Percentiles rank a stretch among this genome's conserved stretches.
phyloP scores from a whole-genome alignment of 225 moss, liverwort and hornwort genomes.

The Pleurozium schreberi region DNA sequence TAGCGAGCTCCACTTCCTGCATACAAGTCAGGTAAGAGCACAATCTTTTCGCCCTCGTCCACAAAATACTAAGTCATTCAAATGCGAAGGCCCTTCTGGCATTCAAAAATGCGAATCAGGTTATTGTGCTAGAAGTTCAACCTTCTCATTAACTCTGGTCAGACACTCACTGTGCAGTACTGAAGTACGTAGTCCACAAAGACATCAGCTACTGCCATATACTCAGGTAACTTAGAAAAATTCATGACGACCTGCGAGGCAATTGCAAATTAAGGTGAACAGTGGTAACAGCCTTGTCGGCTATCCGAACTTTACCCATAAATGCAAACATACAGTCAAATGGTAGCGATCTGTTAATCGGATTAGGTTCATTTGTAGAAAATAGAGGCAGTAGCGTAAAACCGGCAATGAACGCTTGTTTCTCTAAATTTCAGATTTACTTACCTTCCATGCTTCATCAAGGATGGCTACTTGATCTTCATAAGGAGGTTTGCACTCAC shows the following conservation, averaged over 20 bases:
- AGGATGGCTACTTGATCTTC: conserved; percentile 65
- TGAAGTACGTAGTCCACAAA: conserved; percentile 87
- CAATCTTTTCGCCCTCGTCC: neutral
- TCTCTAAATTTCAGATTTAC: neutral
- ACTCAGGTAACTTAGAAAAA: conserved; percentile 61
- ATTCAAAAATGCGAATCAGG: neutral
- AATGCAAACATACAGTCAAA: neutral
- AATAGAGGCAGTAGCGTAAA: neutral
- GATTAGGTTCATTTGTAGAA: neutral
- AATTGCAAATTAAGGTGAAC: neutral
- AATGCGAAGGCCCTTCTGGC: neutral
- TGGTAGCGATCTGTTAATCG: neutral
- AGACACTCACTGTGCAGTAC: conserved; percentile 68
- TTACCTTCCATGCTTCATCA: conserved; percentile 87
- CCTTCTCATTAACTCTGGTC: neutral
- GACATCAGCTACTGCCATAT: conserved; percentile 86
- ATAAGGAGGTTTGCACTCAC: conserved; percentile 75
- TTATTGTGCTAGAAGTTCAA: neutral
- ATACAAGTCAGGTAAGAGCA: neutral
- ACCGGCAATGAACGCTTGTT: neutral
- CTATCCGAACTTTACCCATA: neutral
- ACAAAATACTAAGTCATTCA: neutral
- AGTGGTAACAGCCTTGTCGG: neutral
- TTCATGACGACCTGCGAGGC: conserved; percentile 70
- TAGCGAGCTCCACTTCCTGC: conserved; percentile 82